Evolutionary conservation across 2,329 filamentous ascomycete species (phyloP), one percentile per base, ranked within the genome.

Genomic region (Huntiella moniliformis): DNA sequence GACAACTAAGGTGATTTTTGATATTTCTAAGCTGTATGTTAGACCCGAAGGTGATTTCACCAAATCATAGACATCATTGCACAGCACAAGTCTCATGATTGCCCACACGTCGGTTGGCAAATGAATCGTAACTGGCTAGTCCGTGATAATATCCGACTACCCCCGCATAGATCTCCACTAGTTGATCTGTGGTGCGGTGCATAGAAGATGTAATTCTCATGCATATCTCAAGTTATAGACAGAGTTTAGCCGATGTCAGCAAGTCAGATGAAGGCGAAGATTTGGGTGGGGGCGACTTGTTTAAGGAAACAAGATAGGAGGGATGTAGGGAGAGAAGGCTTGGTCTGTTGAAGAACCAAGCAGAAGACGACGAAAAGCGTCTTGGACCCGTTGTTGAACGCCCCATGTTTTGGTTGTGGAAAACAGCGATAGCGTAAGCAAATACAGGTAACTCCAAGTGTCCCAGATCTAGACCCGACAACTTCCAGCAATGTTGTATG

Each of bases 321-420:
- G 50, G 53, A 53, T 54, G 51, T 51, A 56, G 57, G 60, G 59
- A 56, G 59, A 60, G 60, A 42, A 43, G 15, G 37, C 38, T 42
- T 50, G 41, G 39, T 39, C 44, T 50, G 45, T 50, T 47, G 45
- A 50, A 45, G 39, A 44, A 47, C 34, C 45, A 47, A 38, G 42
- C 42, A 44, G 40, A 61, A 71, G 66, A 73, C 64, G 67, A 67
- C 61, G 62, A 66, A 67, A 67, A 67, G 67, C 68, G 70, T 69
- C 71, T 74, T 77, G 74, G 73, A 74, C 74, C 74, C 73, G 63
- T 67, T 73, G 77, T 83, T 82, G 78, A 82, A 79, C 74, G 73
- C 73, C 77, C 66, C 65, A 71, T 77, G 75, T 81, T 82, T 83
- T 82, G 73, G 78, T 84, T 83, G 77, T 70, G 79, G 82, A 83